Evolutionary conservation across 129 eudicot genomes (phyloP).

Genomic region (Chrysanthemum makinoi): DNA sequence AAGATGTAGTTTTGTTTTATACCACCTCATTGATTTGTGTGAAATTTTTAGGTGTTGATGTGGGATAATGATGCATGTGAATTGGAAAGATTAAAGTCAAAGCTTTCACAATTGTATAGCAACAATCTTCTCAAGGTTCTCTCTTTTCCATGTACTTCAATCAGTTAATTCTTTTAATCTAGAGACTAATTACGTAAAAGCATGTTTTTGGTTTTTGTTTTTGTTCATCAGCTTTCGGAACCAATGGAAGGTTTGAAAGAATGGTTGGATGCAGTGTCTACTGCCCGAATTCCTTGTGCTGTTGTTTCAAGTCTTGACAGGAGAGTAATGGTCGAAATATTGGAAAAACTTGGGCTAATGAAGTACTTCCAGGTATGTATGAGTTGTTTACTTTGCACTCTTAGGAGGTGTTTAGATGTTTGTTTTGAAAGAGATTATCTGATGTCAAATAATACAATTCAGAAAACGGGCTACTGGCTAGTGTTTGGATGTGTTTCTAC

Average conservation of each 20-base stretch:
- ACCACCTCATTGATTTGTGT: neutral
- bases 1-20: neutral
- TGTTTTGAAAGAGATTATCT: neutral
- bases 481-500: slow-evolving; percentile 7
- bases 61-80: slow-evolving; percentile 70
- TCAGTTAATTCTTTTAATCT: neutral
- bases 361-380: slow-evolving; percentile 72
- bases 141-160: neutral
- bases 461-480: neutral
- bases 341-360: slow-evolving; percentile 69
- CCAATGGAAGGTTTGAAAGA: slow-evolving; percentile 82
- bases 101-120: slow-evolving; percentile 73
- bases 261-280: slow-evolving; percentile 85
- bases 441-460: neutral
- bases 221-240: slow-evolving; percentile 62
- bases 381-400: neutral
- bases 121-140: slow-evolving; percentile 67
- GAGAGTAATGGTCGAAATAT: slow-evolving; percentile 66
- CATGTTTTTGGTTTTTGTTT: neutral
- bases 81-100: slow-evolving; percentile 61
- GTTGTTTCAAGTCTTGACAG: slow-evolving; percentile 93
- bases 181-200: slow-evolving; percentile 23
- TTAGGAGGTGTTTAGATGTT: neutral
- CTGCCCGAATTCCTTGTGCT: slow-evolving; percentile 93
- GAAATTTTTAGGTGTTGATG: slow-evolving; percentile 48